Base-by-base conservation (phyloP, 2,329 filamentous ascomycete genomes). In the Ustulina deusta region DNA sequence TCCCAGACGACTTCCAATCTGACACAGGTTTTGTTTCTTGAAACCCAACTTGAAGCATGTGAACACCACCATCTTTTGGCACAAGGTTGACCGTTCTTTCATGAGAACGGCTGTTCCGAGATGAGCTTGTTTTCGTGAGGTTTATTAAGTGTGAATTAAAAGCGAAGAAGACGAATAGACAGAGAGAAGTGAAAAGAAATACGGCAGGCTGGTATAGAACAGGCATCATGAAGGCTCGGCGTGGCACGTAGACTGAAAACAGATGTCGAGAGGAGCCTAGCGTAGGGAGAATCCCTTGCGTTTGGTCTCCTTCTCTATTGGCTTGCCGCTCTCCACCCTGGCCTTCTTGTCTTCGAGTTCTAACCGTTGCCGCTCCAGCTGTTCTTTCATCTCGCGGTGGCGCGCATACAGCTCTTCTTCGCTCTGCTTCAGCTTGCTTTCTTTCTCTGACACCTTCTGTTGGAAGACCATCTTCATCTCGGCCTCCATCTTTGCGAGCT, bases 401-500 rank as follows among this genome's bases (percentile, higher is more conserved):
- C 96, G 92, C 74, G 96, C 94, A 79, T 98, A 98, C 66, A 99
- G 86, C 87, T 99, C 96, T 82, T 99, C 96, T 83, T 99, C 96
- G 87, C 94, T 97, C 85, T 98, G 96, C 86, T 97, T 97, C 81
- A 99, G 87, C 85, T 99, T 99, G 89, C 93, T 97, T 85, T 99
- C 96, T 87, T 99, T 99, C 83, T 99, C 96, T 74, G 93, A 90
- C 36, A 99, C 96, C 91, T 99, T 99, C 82, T 99, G 96, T 83
- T 98, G 96, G 93, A 99, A 99, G 75, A 99, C 96, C 93, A 97
- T 97, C 93, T 99, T 99, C 96, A 99, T 99, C 83, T 99, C 96
- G 78, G 94, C 90, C 84, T 99, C 96, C 96, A 99, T 99, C 93
- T 99, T 99, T 82, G 95, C 93, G 76, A 99, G 93, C 88, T 99